Evolutionary conservation across 1,139 yeast species (phyloP), one percentile per base, ranked within the genome.

Genomic region (Meyerozyma elateridarum): DNA sequence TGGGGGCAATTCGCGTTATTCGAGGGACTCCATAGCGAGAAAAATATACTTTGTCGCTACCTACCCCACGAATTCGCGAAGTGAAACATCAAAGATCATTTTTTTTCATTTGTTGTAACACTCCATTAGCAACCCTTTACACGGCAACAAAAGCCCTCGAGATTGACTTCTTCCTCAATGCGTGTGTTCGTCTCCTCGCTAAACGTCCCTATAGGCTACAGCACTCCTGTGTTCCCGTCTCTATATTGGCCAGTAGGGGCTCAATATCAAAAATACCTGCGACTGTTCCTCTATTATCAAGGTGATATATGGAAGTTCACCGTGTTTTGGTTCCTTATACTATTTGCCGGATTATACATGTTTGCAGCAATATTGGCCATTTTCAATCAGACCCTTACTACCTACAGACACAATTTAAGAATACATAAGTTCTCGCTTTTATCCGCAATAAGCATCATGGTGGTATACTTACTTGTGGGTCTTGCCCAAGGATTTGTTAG

Each of bases 271-370:
- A 45, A 53, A 22, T 82, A 70, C 56, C 58, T 69, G 19, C 53
- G 68, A 15, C 69, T 88, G 29, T 77, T 70, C 41, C 70, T 91
- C 8, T 89, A 85, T 58, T 74, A 77, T 46, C 61, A 79, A 2
- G 44, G 52, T 20, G 96, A 88, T 48, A 76, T 89, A n/a, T 88
- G 95, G 95, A 58, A 58, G 44, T 91, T 85, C 62, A 85, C 95
- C 0, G 66, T 85, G 5, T 70, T 60, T 43, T 91, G 98, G 98
- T 72, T 84, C 6, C 48, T 91, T 32, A 78, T 88, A 9, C 58
- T 85, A 41, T 80, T 74, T 51, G 69, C 69, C 0, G 74, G 70
- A 2, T 70, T 85, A 41, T 87, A 87, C 53, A 53, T 66, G 3
- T 61, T 75, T 1, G 82, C 91, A 0, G 95, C 93, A 0, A 29